Base-by-base conservation (phyloP, 1,284 basidiomycete genomes). In the Ceratobasidium sp. region DNA sequence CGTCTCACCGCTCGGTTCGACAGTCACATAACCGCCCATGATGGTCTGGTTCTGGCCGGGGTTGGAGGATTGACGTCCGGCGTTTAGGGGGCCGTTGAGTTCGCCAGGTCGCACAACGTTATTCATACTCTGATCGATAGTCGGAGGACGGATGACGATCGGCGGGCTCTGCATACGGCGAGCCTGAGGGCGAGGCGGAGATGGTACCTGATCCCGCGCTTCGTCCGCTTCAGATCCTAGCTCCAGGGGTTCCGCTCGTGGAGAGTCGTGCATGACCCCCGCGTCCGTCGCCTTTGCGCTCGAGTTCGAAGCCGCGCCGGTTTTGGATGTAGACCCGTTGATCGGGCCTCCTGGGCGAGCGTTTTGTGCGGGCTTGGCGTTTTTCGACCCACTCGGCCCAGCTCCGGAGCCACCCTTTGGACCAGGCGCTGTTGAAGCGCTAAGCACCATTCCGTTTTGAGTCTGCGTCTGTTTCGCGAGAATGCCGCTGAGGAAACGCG, bases 401-500 rank as follows among this genome's bases (percentile, higher is more conserved):
- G 61, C 61, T 23, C 70, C 70, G 26, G 70, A 5, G 23, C 70
- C 70, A n/a, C 70, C 57, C 23, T 50, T 26, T 20, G 28, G 28
- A 50, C 44, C 59, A 38, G 33, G 26, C 20, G 13, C 15, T 15
- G 26, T 4, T 23, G 71, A 46, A 61, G 46, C 50, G 33, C 42
- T 15, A 6, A 75, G 48, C 7, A 65, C 50, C 71, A 65, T 64
- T 20, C 46, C 59, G 28, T 52, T 52, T 23, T 65, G 71, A 3
- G 44, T 44, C 26, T 65, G 71, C 3, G 44, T 44, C 26, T 75
- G 90, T 78, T 88, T 90, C 42, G 90, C 88, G 40, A 94, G 85
- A 12, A 94, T 85, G 38, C 90, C 87, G 0, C 91, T 90, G 1
- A 95, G 87, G 87, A 95, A 95, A 15, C 93, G 90, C 6, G 93